These are phyloP conservation scores for Cyclotella cryptica DNA, from an alignment of 108 stramenopile species.

Conservation along the genomic window DNA sequence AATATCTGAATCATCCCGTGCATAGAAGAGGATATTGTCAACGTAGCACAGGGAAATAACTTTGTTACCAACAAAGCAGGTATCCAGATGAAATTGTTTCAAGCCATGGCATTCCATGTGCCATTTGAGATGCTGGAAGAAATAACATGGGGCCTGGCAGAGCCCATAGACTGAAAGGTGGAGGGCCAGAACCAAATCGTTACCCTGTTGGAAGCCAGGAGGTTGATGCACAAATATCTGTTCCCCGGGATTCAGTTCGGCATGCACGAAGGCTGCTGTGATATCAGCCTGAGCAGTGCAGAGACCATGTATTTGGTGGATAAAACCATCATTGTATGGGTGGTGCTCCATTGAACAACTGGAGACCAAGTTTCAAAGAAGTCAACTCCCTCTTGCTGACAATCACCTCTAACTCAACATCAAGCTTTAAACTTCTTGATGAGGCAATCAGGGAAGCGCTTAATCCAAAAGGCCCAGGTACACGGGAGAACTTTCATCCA, in stretches of 20 bases:
- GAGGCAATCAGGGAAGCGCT: slow-evolving; percentile 54
- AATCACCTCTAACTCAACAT: slow-evolving; percentile 51
- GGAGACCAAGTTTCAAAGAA: slow-evolving; percentile 44
- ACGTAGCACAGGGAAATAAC: slow-evolving; percentile 29
- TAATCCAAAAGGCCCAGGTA: too few species aligned
- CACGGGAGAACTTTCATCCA: slow-evolving; percentile 40
- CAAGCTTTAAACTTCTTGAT: slow-evolving; percentile 58
- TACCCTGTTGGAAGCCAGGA: slow-evolving; percentile 16
- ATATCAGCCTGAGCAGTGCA: slow-evolving; percentile 32
- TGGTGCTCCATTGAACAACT: slow-evolving; percentile 56
- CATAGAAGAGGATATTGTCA: too few species aligned
- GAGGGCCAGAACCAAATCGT: slow-evolving; percentile 20
- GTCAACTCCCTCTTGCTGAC: slow-evolving; percentile 32
- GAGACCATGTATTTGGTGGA: slow-evolving; percentile 3
- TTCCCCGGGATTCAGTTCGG: slow-evolving; percentile 31
- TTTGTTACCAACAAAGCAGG: slow-evolving; percentile 39
- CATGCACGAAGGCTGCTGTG: slow-evolving; percentile 56
- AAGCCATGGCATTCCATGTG: slow-evolving; percentile 21
- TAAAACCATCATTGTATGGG: slow-evolving; percentile 33
- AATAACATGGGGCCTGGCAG: slow-evolving; percentile 34
- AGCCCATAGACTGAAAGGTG: slow-evolving; percentile 45
- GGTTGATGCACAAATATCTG: slow-evolving; percentile 52
- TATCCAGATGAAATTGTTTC: slow-evolving; percentile 35
- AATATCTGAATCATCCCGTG: not conserved
- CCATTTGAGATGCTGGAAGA: slow-evolving; percentile 34